These are phyloP conservation scores for Paspalum notatum DNA, from an alignment of 176 grass and related monocot genomes.

Conservation along the genomic window DNA sequence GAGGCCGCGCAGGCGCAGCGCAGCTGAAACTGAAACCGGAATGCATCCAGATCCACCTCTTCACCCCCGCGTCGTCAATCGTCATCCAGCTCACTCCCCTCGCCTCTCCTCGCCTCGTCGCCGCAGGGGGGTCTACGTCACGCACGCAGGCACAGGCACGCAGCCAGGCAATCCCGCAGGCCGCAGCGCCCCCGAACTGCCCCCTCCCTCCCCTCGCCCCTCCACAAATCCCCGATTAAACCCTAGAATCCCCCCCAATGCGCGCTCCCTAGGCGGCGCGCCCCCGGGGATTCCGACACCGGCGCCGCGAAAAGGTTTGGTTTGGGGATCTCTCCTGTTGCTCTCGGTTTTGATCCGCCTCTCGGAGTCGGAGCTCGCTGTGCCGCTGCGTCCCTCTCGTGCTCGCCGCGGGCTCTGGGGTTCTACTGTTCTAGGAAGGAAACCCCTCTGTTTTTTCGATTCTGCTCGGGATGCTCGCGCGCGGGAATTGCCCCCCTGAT, in stretches of 20 bases:
- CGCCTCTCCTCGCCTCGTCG: neutral
- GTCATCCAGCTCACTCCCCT: conserved; percentile 18
- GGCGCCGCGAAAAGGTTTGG: conserved; percentile 19
- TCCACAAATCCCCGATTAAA: conserved; percentile 24
- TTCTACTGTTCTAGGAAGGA: neutral
- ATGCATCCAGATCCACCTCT: too few species aligned
- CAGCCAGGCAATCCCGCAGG: neutral
- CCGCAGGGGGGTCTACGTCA: neutral
- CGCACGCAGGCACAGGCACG: neutral
- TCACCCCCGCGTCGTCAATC: neutral
- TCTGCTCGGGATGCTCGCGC: neutral
- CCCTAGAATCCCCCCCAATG: conserved; percentile 32
- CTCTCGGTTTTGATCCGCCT: neutral
- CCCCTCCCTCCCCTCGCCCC: neutral
- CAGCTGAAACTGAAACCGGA: too few species aligned
- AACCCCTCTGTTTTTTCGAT: neutral
- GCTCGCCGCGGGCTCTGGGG: neutral
- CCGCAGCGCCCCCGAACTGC: neutral
- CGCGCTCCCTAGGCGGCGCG: conserved; percentile 7
- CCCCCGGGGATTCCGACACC: conserved; percentile 11
- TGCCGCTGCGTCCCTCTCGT: neutral
- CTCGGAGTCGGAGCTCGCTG: neutral
- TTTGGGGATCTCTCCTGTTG: neutral
- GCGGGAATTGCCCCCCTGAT: neutral
- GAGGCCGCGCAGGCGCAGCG: too few species aligned